phyloP scores from a whole-genome alignment of 2,329 filamentous ascomycete species.

The Fusarium nygamai region DNA sequence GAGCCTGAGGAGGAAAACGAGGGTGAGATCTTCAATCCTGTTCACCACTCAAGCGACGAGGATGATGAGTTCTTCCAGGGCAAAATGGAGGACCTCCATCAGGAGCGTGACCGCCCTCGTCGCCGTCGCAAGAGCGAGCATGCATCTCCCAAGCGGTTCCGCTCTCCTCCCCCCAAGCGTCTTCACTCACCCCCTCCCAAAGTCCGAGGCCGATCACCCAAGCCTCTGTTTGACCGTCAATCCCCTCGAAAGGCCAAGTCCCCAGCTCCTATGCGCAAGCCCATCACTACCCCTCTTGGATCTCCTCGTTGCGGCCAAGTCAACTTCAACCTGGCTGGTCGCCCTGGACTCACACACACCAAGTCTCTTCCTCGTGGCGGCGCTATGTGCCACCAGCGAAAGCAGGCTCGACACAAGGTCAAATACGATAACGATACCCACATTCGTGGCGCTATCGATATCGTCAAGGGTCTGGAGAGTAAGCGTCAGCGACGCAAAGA shows the following conservation, averaged over 20 bases:
- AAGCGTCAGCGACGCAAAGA: slow-evolving; percentile 93
- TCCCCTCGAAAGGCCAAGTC: slow-evolving; percentile 78
- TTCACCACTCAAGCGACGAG: slow-evolving; percentile 72
- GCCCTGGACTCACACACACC: slow-evolving; percentile 78
- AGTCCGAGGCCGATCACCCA: slow-evolving; percentile 60
- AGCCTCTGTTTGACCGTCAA: slow-evolving; percentile 69
- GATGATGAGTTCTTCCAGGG: slow-evolving; percentile 75
- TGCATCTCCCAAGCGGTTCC: slow-evolving; percentile 56
- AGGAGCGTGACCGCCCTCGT: slow-evolving; percentile 63
- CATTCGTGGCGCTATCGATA: slow-evolving; percentile 93
- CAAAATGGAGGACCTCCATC: slow-evolving; percentile 72
- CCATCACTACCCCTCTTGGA: slow-evolving; percentile 48
- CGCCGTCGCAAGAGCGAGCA: slow-evolving; percentile 61
- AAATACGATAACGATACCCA: slow-evolving; percentile 64
- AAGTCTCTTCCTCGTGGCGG: slow-evolving; percentile 87
- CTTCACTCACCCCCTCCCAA: slow-evolving; percentile 55
- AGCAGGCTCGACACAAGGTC: slow-evolving; percentile 54
- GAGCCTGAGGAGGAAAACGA: slow-evolving; percentile 89
- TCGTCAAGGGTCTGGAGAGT: slow-evolving; percentile 93
- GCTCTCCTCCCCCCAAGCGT: slow-evolving; percentile 54
- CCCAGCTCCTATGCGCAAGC: slow-evolving; percentile 74
- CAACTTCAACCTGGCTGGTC: slow-evolving; percentile 55
- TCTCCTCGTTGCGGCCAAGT: slow-evolving; percentile 54
- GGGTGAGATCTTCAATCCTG: slow-evolving; percentile 69
- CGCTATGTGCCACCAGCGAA: slow-evolving; percentile 71